Base-by-base conservation (phyloP, 2,329 filamentous ascomycete genomes). In the Aspergillus niger region DNA sequence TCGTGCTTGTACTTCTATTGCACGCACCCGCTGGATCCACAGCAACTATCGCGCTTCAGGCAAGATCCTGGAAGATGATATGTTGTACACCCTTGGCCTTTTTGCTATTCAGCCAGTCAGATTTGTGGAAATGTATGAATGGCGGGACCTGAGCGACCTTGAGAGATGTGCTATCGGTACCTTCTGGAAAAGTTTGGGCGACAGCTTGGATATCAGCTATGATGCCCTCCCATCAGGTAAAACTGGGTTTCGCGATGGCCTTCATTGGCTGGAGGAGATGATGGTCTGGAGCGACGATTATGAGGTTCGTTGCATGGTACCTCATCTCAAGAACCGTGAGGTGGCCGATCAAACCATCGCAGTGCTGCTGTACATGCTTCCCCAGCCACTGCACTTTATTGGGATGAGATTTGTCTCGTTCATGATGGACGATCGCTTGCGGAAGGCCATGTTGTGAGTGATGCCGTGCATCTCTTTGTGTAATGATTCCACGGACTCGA, bases 151-250 rank as follows among this genome's bases (percentile, higher is more conserved):
- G 22, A 88, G 83, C 15, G 84, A 88, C 0, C 80, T 92, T 74
- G 91, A 93, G 73, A 73, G 80, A 8, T 90, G 88, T 63, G 89
- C 89, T 0, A 74, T 89, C 30, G 87, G 85, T 15, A 86, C 85
- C 0, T 86, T 90, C 68, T 92, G 89, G 89, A 90, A 90, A 73
- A 81, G 81, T 55, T 76, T 91, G 15, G 90, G 89, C 13, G 87
- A 91, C 66, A 84, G 85, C 55, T 89, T 92, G 85, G 82, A 81
- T 0, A 89, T 92, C 58, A 75, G 76, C 3, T 85, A 79, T 51
- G 74, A 76, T 2, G 69, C 63, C 1, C 74, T 86, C n/a, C 79
- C 79, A 0, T 81, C 78, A 1, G 67, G 64, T 1, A 63, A 69
- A 36, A 68, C 65, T 0, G 80, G 78, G 0, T 85, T 81, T 65